A percentile compares a stretch with the other conserved stretches of the same genome.
phyloP scores from a whole-genome alignment of 805 yeast species.

The Barnettozyma pratensis region DNA sequence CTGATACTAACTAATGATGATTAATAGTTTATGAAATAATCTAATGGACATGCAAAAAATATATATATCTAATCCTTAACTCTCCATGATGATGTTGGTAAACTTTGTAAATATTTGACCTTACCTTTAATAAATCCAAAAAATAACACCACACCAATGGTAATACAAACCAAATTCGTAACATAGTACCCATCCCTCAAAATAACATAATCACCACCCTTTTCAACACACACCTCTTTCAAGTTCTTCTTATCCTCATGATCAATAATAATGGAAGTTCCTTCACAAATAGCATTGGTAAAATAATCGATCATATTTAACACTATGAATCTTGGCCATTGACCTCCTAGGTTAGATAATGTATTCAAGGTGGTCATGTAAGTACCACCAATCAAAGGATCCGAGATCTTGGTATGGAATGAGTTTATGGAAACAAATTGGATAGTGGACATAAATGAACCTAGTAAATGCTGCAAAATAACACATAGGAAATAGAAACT shows the following conservation, averaged over 20 bases:
- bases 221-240: conserved; percentile 44
- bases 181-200: conserved; percentile 79
- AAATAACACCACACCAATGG: conserved; percentile 59
- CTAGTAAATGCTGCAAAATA: conserved; percentile 74
- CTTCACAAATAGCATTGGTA: conserved; percentile 58
- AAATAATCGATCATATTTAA: conserved; percentile 75
- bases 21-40: neutral
- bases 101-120: conserved; percentile 57
- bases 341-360: conserved; percentile 89
- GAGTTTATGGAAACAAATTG: conserved; percentile 94
- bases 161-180: conserved; percentile 69
- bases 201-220: conserved; percentile 52
- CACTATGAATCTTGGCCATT: conserved; percentile 91
- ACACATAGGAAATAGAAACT: conserved; percentile 60
- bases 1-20: neutral
- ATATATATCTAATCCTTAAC: conserved; percentile 12
- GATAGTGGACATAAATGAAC: conserved; percentile 90
- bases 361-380: conserved; percentile 97
- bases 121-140: conserved; percentile 60
- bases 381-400: conserved; percentile 94
- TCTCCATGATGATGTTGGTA: conserved; percentile 79
- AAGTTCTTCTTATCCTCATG: conserved; percentile 24
- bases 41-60: neutral
- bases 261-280: conserved; percentile 14
- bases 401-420: conserved; percentile 93